Evolutionary conservation across 1,139 yeast genomes (phyloP).

Genomic region (Pichia sp.): DNA sequence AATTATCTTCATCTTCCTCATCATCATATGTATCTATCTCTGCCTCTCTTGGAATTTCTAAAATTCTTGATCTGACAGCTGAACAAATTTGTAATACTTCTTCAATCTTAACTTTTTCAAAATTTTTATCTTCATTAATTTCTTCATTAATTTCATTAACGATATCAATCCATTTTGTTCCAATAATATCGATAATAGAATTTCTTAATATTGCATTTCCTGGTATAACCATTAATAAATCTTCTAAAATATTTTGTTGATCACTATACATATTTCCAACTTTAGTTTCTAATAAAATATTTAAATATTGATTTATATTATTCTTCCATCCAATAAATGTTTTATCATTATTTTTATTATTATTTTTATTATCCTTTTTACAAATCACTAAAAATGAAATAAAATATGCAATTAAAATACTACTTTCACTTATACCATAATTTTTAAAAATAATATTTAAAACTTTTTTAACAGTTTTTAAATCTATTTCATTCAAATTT

Average conservation of each 20-base stretch:
- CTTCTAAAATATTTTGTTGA: slow-evolving; percentile 24
- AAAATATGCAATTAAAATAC: slow-evolving; percentile 27
- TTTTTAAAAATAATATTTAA: slow-evolving; percentile 18
- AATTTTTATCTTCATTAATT: slow-evolving; percentile 1
- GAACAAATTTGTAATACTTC: slow-evolving; percentile 36
- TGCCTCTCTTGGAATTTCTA: slow-evolving; percentile 51
- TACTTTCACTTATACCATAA: slow-evolving; percentile 21
- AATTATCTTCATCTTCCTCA: slow-evolving; percentile 32
- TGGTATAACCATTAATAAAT: slow-evolving; percentile 21
- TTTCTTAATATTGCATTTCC: slow-evolving; percentile 22
- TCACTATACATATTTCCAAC: slow-evolving; percentile 26
- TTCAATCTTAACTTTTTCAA: background rate
- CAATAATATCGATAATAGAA: slow-evolving; percentile 15
- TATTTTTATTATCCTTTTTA: slow-evolving; percentile 3
- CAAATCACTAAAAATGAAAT: slow-evolving; percentile 19
- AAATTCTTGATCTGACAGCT: slow-evolving; percentile 50
- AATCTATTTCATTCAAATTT: slow-evolving; percentile 13
- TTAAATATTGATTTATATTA: slow-evolving; percentile 24
- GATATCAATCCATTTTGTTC: slow-evolving; percentile 19
- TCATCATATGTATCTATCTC: slow-evolving; percentile 25
- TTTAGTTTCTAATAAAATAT: slow-evolving; percentile 22
- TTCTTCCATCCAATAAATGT: background rate
- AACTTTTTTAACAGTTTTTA: slow-evolving; percentile 22
- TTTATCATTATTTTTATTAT: background rate
- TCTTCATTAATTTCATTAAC: slow-evolving; percentile 17